phyloP scores from a whole-genome alignment of 2,329 filamentous ascomycete genomes.

The Zasmidium citrigriseum region DNA sequence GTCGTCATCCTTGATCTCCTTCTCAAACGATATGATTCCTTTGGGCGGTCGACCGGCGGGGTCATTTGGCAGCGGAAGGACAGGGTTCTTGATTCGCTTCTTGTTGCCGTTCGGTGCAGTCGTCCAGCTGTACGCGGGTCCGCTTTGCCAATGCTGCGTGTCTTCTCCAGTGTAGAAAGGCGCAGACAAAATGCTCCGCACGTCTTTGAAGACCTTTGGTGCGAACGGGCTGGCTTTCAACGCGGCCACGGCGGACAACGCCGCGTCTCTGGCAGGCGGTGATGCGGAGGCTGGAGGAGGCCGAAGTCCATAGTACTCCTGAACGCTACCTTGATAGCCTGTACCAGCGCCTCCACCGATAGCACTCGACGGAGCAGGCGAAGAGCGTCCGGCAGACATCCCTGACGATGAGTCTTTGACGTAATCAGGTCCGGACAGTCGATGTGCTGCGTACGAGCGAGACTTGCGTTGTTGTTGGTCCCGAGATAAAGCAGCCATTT shows the following conservation, averaged over 20 bases:
- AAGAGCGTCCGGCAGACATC: conserved; percentile 26
- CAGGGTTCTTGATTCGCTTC: conserved; percentile 32
- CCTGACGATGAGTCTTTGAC: conserved; percentile 26
- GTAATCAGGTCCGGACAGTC: conserved; percentile 24
- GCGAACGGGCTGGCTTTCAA: conserved; percentile 46
- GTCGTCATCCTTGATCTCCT: conserved; percentile 22
- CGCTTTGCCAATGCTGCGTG: conserved; percentile 44
- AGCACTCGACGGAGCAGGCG: conserved; percentile 24
- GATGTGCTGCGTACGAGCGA: conserved; percentile 20
- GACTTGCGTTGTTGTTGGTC: conserved; percentile 24
- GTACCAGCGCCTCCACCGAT: conserved; percentile 14
- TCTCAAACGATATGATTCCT: conserved; percentile 77
- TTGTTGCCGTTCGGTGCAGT: conserved; percentile 39
- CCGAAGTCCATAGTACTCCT: conserved; percentile 37
- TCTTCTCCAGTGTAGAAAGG: conserved; percentile 86
- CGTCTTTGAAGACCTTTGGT: conserved; percentile 83
- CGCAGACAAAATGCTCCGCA: conserved; percentile 79
- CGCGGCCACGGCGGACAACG: conserved; percentile 28
- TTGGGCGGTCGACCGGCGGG: conserved; percentile 67
- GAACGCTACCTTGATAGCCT: conserved; percentile 32
- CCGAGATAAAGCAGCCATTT: conserved; percentile 3
- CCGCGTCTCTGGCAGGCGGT: conserved; percentile 21
- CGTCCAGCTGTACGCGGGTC: conserved; percentile 28
- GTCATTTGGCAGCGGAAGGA: conserved; percentile 53
- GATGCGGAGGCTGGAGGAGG: conserved; percentile 30